Percentiles rank a stretch among this genome's conserved stretches.
These are phyloP conservation scores for Cubamyces sp. DNA, from an alignment of 768 basidiomycete genomes.

Conservation along the genomic window DNA sequence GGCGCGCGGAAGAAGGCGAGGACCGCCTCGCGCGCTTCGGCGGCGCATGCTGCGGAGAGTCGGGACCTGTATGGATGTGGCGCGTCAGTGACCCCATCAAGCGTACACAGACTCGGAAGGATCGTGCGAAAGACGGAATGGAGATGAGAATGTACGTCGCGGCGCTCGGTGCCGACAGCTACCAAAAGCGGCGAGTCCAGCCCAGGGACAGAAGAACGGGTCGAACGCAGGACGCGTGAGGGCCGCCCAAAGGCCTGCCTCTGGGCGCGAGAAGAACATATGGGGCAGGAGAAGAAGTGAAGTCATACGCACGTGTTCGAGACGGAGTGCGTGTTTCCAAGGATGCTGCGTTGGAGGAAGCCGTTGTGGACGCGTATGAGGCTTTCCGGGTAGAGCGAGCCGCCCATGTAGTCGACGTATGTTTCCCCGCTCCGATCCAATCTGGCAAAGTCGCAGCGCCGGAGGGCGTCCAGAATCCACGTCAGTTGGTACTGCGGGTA, in stretches of 20 bases:
- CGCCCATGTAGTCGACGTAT: conserved; percentile 89
- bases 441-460: conserved; percentile 38
- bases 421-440: conserved; percentile 60
- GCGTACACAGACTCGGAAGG: conserved; percentile 1
- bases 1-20: conserved; percentile 79
- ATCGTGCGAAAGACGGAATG: not conserved
- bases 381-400: conserved; percentile 77
- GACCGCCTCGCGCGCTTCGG: conserved; percentile 72
- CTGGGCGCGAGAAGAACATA: conserved; percentile 2
- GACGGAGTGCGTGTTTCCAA: conserved; percentile 86
- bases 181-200: conserved; percentile 14
- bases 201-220: not conserved
- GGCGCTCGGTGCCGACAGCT: conserved; percentile 22
- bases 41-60: conserved; percentile 65
- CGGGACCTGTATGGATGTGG: conserved; percentile 57
- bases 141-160: not conserved
- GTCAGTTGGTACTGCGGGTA: conserved; percentile 41
- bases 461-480: conserved; percentile 39
- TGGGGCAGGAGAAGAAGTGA: not conserved
- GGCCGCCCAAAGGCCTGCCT: conserved; percentile 2
- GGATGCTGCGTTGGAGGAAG: conserved; percentile 65
- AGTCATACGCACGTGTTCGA: conserved; percentile 65
- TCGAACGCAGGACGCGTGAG: not conserved
- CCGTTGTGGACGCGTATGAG: conserved; percentile 71
- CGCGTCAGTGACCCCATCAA: not conserved